Base-by-base conservation (phyloP, 2,329 filamentous ascomycete genomes). In the Nothophaeocryptopus gaeumannii region DNA sequence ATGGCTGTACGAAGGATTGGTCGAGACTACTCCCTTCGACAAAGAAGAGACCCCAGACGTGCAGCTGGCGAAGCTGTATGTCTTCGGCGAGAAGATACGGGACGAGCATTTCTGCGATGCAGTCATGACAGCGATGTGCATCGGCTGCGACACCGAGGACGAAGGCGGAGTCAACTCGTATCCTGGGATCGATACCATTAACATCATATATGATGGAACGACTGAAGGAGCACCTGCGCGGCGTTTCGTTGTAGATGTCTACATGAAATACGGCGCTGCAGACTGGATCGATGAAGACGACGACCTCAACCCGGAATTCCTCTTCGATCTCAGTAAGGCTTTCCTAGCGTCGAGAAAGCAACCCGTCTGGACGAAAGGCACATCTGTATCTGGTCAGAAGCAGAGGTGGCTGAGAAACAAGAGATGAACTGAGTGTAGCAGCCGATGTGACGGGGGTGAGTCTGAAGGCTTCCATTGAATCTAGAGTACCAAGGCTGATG, bases 1-100 rank as follows among this genome's bases (percentile, higher is more conserved):
- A 14, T 61, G 57, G 58, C 51, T 58, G 7, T 61, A 56, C 15
- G 13, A 13, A 20, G 39, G 39, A 10, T 9, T 1, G 4, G 2
- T 40, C 13, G 4, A 30, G 11, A 16, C 9, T 40, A 16, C 9
- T 40, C 26, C 39, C 8, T 13, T 12, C n/a, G 7, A 13, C n/a
- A 40, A 26, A n/a, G 29, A n/a, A 11, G 13, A 31, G 26, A 29
- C 8, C 8, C 37, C 14, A 8, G 32, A 34, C 31, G 11, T 8
- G 10, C 15, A 8, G 1, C 37, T 47, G 3, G 37, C 37, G 14
- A 14, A 41, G 7, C 10, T 10, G 29, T 47, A 41, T 8, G n/a
- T 51, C 11, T 53, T 50, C 14, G 51, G 47, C 26, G 47, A 53
- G 36, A 53, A 50, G 32, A 8, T 54, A 8, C 30, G 39, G n/a